Percentiles rank a stretch among this genome's conserved stretches.
These are phyloP conservation scores for Aspergillus sp. DNA, from an alignment of 2,329 filamentous ascomycete genomes.

Conservation along the genomic window DNA sequence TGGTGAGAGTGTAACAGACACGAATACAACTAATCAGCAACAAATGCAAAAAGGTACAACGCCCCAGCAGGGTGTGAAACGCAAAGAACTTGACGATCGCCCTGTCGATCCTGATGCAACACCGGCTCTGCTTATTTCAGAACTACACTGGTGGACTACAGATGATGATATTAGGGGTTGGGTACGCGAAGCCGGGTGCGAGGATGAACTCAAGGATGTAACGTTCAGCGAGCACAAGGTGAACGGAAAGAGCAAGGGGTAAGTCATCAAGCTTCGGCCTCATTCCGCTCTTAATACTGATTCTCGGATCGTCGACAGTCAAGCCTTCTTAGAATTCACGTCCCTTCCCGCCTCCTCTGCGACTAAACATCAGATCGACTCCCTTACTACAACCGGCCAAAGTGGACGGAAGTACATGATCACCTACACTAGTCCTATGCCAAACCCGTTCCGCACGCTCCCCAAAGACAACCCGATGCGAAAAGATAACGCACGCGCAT, in stretches of 20 bases:
- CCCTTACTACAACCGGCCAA: constrained; percentile 57
- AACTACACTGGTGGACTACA: constrained; percentile 94
- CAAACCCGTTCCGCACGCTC: constrained; percentile 86
- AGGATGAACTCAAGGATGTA: constrained; percentile 84
- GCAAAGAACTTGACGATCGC: constrained; percentile 59
- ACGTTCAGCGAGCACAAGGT: constrained; percentile 99
- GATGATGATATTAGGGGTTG: constrained; percentile 93
- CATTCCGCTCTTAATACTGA: background rate
- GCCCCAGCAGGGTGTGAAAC: constrained; percentile 59
- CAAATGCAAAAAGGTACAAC: constrained; percentile 21
- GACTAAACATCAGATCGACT: constrained; percentile 77
- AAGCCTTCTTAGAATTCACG: constrained; percentile 82
- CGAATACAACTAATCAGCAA: constrained; percentile 21
- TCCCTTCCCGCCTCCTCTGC: constrained; percentile 83
- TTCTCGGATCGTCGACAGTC: constrained; percentile 40
- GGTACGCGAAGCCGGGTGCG: constrained; percentile 74
- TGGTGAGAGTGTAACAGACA: constrained; percentile 23
- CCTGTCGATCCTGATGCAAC: constrained; percentile 60
- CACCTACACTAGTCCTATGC: constrained; percentile 71
- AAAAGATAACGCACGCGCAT: constrained; percentile 58
- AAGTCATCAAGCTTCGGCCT: constrained; percentile 31
- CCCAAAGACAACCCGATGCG: constrained; percentile 82
- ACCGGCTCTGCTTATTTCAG: constrained; percentile 78
- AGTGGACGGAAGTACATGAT: constrained; percentile 66
- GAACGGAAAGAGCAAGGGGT: constrained; percentile 99